Evolutionary conservation across 768 basidiomycete species (phyloP).

Genomic region (Gloeophyllum trabeum): DNA sequence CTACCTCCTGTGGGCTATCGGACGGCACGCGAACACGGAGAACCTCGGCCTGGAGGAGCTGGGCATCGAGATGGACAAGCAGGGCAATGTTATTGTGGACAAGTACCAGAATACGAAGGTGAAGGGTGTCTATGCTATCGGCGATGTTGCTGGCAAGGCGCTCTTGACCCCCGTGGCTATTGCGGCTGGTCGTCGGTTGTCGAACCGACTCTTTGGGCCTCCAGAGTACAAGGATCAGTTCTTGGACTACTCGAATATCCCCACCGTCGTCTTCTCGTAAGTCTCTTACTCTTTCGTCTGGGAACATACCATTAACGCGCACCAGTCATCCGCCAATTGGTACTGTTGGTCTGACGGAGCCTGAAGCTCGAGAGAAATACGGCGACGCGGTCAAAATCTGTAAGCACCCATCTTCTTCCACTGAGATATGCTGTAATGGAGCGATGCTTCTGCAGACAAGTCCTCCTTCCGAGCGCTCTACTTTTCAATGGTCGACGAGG

Average conservation of each 20-base stretch:
- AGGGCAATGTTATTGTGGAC: slow-evolving; percentile 83
- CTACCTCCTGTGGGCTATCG: slow-evolving; percentile 88
- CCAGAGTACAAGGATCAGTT: slow-evolving; percentile 81
- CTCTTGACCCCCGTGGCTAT: slow-evolving; percentile 96
- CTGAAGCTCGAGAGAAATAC: slow-evolving; percentile 78
- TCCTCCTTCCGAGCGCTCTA: slow-evolving; percentile 77
- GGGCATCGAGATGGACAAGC: slow-evolving; percentile 63
- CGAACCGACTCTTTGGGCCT: slow-evolving; percentile 86
- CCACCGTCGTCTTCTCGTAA: slow-evolving; percentile 94
- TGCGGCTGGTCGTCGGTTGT: slow-evolving; percentile 82
- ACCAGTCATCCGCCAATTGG: slow-evolving; percentile 89
- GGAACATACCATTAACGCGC: slow-evolving; percentile 3
- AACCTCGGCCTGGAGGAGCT: slow-evolving; percentile 67
- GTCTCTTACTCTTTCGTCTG: slow-evolving; percentile 19
- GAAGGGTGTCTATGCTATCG: slow-evolving; percentile 67
- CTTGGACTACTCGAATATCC: slow-evolving; percentile 80
- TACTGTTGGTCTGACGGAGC: slow-evolving; percentile 90
- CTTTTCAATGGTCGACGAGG: slow-evolving; percentile 82
- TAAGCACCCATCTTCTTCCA: slow-evolving; percentile 25
- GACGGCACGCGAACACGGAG: slow-evolving; percentile 72
- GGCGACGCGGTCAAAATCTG: slow-evolving; percentile 90
- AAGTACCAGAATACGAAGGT: slow-evolving; percentile 82
- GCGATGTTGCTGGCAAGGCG: slow-evolving; percentile 89
- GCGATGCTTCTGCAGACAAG: slow-evolving; percentile 40
- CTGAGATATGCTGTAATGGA: slow-evolving; percentile 3